Evolutionary conservation across 2,329 filamentous ascomycete species (phyloP).

Genomic region (Fusarium bulbicola): DNA sequence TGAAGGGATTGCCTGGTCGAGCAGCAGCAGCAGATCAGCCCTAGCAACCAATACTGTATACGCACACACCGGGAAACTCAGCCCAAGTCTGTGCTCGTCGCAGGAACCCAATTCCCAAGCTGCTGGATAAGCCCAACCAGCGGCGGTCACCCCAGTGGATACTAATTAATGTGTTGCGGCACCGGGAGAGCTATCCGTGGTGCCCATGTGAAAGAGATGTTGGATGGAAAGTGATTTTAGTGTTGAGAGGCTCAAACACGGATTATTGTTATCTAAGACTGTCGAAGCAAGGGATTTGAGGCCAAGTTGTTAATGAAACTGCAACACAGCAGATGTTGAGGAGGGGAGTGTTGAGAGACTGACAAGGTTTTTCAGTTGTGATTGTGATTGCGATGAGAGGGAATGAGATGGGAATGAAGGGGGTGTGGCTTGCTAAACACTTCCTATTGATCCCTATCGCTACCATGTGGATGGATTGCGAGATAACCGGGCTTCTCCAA

Average conservation of each 20-base stretch:
- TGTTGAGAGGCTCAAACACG: not conserved
- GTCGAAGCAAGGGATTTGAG: conserved; percentile 5
- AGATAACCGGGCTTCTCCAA: conserved; percentile 20
- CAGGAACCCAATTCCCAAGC: conserved; percentile 38
- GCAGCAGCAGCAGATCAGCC: conserved; percentile 6
- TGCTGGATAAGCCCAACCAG: conserved; percentile 22
- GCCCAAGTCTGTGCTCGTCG: conserved; percentile 28
- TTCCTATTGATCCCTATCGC: conserved; percentile 24
- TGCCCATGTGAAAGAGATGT: conserved; percentile 29
- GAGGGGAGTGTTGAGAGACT: conserved; percentile 27
- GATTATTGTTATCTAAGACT: conserved; percentile 10
- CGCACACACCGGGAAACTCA: conserved; percentile 8
- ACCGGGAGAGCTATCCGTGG: conserved; percentile 8
- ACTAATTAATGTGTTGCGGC: conserved; percentile 17
- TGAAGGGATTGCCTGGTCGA: conserved; percentile 21
- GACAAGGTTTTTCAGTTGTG: conserved; percentile 4
- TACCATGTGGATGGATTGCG: conserved; percentile 11
- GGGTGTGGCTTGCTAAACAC: conserved; percentile 20
- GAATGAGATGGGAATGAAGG: conserved; percentile 9
- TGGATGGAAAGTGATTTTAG: conserved; percentile 27
- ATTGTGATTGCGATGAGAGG: not conserved
- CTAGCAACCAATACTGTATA: conserved; percentile 1
- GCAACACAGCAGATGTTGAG: conserved; percentile 5
- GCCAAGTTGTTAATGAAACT: not conserved
- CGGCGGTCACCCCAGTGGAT: conserved; percentile 28